Evolutionary conservation across 1,284 basidiomycete genomes (phyloP).

Genomic region (Apiotrichum montevideense): DNA sequence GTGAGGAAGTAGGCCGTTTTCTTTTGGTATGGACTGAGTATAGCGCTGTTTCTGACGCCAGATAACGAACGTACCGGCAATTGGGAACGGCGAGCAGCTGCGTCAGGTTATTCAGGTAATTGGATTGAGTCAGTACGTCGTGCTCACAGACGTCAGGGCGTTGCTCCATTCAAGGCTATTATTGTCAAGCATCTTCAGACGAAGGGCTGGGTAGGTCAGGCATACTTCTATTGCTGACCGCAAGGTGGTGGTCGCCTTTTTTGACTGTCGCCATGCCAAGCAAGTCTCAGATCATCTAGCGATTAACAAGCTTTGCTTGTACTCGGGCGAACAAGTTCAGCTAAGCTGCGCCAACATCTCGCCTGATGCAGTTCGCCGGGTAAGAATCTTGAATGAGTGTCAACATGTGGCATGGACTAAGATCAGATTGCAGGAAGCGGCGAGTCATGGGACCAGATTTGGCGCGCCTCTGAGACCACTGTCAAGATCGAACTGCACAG

Average conservation of each 20-base stretch:
- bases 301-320: constrained; percentile 14
- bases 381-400: constrained; percentile 8
- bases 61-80: constrained; percentile 26
- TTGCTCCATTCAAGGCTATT: constrained; percentile 29
- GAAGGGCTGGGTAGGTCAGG: constrained; percentile 26
- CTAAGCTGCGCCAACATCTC: constrained; percentile 26
- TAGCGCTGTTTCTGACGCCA: constrained; percentile 1
- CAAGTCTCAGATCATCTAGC: constrained; percentile 25
- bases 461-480: constrained; percentile 16
- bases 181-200: constrained; percentile 25
- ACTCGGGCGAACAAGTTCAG: constrained; percentile 1
- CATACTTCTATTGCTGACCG: not conserved
- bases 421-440: constrained; percentile 14
- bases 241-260: constrained; percentile 36
- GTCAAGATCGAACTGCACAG: constrained; percentile 20
- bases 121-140: not conserved
- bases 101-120: constrained; percentile 24
- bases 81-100: constrained; percentile 16
- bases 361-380: constrained; percentile 17
- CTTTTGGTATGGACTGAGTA: constrained; percentile 18
- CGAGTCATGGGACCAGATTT: constrained; percentile 19
- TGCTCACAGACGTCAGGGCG: constrained; percentile 8
- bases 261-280: constrained; percentile 33
- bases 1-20: constrained; percentile 23
- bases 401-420: not conserved